A percentile compares a stretch with the other conserved stretches of the same genome.
These are phyloP conservation scores for Huiozyma sinensis DNA, from an alignment of 805 yeast species.

Conservation along the genomic window DNA sequence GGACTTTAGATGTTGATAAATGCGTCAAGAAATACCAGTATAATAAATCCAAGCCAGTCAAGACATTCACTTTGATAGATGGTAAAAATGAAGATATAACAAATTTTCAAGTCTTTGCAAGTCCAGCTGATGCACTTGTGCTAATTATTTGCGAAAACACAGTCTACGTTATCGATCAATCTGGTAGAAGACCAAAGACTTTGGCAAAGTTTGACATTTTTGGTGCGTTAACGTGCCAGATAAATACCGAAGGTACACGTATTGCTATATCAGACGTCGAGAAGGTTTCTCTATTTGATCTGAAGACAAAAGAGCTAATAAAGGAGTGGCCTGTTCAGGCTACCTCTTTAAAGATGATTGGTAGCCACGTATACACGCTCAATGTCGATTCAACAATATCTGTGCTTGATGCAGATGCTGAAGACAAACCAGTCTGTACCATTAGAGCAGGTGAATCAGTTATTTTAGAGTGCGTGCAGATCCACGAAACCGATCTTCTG, in stretches of 20 bases:
- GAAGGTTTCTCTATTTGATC: constrained; percentile 11
- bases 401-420: constrained; percentile 21
- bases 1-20: constrained; percentile 25
- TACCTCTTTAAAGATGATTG: constrained; percentile 11
- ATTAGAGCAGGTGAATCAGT: constrained; percentile 20
- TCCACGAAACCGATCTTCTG: constrained; percentile 11
- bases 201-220: constrained; percentile 14
- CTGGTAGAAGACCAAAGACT: constrained; percentile 26
- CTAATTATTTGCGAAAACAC: constrained; percentile 28
- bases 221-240: constrained; percentile 11
- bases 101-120: constrained; percentile 18
- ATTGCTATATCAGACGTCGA: constrained; percentile 16
- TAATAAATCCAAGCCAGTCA: constrained; percentile 26
- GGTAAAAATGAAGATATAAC: constrained; percentile 24
- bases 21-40: constrained; percentile 26
- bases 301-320: constrained; percentile 8
- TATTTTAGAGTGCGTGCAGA: constrained; percentile 15
- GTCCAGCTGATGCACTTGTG: constrained; percentile 15
- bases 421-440: constrained; percentile 28
- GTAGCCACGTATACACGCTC: constrained; percentile 14
- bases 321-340: constrained; percentile 17
- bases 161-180: constrained; percentile 57
- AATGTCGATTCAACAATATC: constrained; percentile 14
- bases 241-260: constrained; percentile 14
- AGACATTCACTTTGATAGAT: constrained; percentile 27